A percentile compares a stretch with the other conserved stretches of the same genome.
Conservation (phyloP, 331 rosid genomes). For the Cydonia oblonga region DNA sequence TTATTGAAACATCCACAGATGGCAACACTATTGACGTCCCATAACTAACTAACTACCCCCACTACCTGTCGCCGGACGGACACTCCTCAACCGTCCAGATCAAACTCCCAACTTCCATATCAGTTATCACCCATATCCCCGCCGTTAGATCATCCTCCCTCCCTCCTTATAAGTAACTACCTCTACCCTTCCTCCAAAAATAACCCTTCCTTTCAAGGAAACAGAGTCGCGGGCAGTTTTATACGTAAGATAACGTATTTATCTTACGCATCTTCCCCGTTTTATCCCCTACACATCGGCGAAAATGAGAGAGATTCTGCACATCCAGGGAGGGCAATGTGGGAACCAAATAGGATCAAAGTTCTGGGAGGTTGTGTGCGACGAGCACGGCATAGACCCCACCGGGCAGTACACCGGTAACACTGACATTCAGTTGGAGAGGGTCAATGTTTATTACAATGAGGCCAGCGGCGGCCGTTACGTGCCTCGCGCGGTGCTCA, state of each 20-base stretch:
- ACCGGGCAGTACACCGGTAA: constrained; percentile 35
- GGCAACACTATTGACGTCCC: constrained; percentile 19
- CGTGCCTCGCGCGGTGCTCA: constrained; percentile 61
- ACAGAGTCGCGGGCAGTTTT: constrained; percentile 3
- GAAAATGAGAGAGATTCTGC: constrained; percentile 67
- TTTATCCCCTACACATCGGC: background rate
- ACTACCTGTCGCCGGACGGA: background rate
- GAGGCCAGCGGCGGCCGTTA: constrained; percentile 48
- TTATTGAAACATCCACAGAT: constrained; percentile 14
- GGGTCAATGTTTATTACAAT: constrained; percentile 49
- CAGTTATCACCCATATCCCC: background rate
- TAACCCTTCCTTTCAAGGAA: background rate
- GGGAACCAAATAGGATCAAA: constrained; percentile 68
- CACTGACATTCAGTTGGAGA: constrained; percentile 41
- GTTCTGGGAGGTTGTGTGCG: constrained; percentile 61
- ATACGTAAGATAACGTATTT: background rate
- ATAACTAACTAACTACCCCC: background rate
- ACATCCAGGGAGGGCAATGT: constrained; percentile 70
- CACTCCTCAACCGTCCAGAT: constrained; percentile 9
- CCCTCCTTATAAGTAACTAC: constrained; percentile 8
- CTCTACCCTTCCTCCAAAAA: constrained; percentile 7
- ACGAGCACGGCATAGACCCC: constrained; percentile 56
- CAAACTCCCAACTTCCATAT: background rate
- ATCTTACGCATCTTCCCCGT: background rate
- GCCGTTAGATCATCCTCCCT: background rate